Conservation (phyloP, 768 basidiomycete genomes). For the Hygrocybe coccinea region DNA sequence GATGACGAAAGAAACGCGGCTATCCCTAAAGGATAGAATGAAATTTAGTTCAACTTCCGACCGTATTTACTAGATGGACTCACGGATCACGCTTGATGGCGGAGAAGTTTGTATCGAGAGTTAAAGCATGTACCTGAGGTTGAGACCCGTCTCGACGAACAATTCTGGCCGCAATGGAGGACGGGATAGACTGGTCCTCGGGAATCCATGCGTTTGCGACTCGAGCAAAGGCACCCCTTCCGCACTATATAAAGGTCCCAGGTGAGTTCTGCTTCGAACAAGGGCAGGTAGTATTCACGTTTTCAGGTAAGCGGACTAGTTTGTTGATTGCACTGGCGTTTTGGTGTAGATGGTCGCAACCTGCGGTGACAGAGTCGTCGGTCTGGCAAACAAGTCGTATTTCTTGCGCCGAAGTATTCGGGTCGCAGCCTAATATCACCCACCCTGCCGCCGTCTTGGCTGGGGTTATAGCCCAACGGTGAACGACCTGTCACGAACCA, state of each 20-base stretch:
- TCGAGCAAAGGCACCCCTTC: constrained; percentile 19
- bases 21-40: too few species aligned
- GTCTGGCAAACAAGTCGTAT: constrained; percentile 30
- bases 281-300: too few species aligned
- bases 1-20: constrained; percentile 13
- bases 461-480: too few species aligned
- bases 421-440: constrained; percentile 33
- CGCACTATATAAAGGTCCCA: constrained; percentile 9
- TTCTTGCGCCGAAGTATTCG: constrained; percentile 24
- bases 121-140: constrained; percentile 31
- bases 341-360: constrained; percentile 39
- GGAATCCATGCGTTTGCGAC: constrained; percentile 33
- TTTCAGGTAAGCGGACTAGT: constrained; percentile 49
- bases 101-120: constrained; percentile 32
- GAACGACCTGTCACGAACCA: too few species aligned
- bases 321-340: constrained; percentile 41
- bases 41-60: background rate
- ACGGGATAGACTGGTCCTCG: constrained; percentile 34
- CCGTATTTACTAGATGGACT: constrained; percentile 1
- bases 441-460: too few species aligned
- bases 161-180: constrained; percentile 17
- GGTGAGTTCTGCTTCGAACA: too few species aligned
- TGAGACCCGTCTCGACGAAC: constrained; percentile 21
- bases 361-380: constrained; percentile 18
- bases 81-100: constrained; percentile 19